Base-by-base conservation (phyloP, 495 filamentous ascomycete species). In the Rhypophila decipiens region DNA sequence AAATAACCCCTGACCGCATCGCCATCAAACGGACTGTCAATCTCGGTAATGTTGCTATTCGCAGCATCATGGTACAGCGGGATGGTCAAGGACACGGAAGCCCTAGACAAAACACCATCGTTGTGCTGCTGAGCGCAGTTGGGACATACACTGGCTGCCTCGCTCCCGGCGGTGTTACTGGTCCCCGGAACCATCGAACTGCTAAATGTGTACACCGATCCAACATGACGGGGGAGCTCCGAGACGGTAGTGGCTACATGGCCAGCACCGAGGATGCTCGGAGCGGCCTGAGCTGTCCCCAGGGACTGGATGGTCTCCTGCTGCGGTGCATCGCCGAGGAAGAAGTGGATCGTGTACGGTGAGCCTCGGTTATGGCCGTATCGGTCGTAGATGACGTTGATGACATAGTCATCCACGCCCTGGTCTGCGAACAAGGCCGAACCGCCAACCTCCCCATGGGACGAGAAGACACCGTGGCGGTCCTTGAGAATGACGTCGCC, bases 271-370 rank as follows among this genome's bases (percentile, higher is more conserved):
- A 10, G 5, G 17, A 10, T 22, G 18, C 19, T 12, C 20, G 9
- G 11, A 1, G 39, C 39, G 9, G 31, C 31, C 17, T 35, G 2
- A 15, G 31, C 17, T 15, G 31, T 35, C n/a, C n/a, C n/a, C n/a
- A n/a, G n/a, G n/a, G n/a, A n/a, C n/a, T n/a, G n/a, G n/a, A n/a
- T n/a, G 12, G 31, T 15, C 5, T 35, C 31, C 12, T 5, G 12
- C 12, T 35, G 3, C 5, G 31, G 31, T 3, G 31, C 31, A 7
- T 11, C 39, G 46, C 46, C 46, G 22, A 49, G 17, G 46, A 42
- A 36, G 46, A 49, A 34, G 38, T 42, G 22, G 46, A 49, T 49
- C 9, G 46, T 49, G 46, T 49, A 49, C 15, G 46, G 46, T 2
- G 15, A 17, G 39, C 46, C 46, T 13, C 27, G 18, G 24, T 29